phyloP scores from a whole-genome alignment of 257 asterid genomes.

The Solanum bulbocastanum region DNA sequence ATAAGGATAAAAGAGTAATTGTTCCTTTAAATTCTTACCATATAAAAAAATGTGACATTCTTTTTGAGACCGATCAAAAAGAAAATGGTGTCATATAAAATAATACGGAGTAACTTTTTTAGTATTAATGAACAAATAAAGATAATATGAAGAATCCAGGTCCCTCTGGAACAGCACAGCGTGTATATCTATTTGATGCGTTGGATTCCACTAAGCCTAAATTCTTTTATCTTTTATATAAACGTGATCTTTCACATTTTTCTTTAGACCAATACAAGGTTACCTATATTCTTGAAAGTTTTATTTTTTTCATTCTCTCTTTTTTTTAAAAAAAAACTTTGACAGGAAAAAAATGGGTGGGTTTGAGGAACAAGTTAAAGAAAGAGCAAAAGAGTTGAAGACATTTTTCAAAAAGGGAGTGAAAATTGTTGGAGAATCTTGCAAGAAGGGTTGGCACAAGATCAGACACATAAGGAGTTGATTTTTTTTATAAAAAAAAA shows the following conservation, averaged over 20 bases:
- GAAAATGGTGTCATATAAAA: too few relatives aligned
- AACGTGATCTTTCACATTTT: not conserved
- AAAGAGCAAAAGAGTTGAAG: slow-evolving; percentile 27
- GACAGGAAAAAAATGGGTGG: slow-evolving; percentile 20
- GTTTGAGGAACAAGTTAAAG: slow-evolving; percentile 47
- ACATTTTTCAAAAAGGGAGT: slow-evolving; percentile 38
- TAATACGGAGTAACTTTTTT: too few relatives aligned
- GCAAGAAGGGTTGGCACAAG: slow-evolving; percentile 72
- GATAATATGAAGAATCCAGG: too few relatives aligned
- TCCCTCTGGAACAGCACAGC: not conserved
- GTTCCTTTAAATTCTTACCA: too few relatives aligned
- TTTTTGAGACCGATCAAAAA: too few relatives aligned
- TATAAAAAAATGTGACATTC: too few relatives aligned
- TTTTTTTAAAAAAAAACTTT: not conserved
- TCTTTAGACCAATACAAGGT: not conserved
- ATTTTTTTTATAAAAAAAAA: not conserved
- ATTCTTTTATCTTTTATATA: not conserved
- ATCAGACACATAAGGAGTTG: slow-evolving; percentile 25
- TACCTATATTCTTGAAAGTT: not conserved
- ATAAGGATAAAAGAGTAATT: too few relatives aligned
- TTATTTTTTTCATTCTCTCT: not conserved
- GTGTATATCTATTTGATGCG: not conserved
- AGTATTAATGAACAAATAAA: too few relatives aligned
- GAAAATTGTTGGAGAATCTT: slow-evolving; percentile 32
- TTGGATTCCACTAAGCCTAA: not conserved